Conservation (phyloP, 2,329 filamentous ascomycete species). For the Colletotrichum kahawae region DNA sequence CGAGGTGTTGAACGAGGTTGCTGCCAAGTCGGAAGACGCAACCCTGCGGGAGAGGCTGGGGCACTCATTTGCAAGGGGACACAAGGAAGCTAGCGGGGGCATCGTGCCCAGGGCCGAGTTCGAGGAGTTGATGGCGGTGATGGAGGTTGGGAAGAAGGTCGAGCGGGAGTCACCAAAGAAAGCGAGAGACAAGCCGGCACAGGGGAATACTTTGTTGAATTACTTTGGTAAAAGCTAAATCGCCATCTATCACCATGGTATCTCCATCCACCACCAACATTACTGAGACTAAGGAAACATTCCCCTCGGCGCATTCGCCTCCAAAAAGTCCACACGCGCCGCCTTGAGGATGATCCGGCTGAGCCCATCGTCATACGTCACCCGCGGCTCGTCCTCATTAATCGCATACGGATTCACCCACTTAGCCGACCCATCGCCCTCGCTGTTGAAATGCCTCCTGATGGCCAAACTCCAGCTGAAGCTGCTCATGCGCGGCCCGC, state of each 20-base stretch:
- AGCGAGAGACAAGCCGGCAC: constrained; percentile 32
- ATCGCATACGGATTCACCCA: not conserved
- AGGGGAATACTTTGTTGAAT: constrained; percentile 59
- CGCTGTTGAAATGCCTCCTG: not conserved
- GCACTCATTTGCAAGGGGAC: constrained; percentile 68
- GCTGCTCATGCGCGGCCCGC: not conserved
- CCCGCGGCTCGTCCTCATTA: not conserved
- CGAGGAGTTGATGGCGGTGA: constrained; percentile 65
- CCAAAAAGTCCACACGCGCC: not conserved
- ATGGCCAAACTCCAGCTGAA: not conserved
- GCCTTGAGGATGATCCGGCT: not conserved
- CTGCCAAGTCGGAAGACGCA: constrained; percentile 42
- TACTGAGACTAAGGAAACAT: not conserved
- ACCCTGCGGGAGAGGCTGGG: constrained; percentile 56
- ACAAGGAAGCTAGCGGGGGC: constrained; percentile 71
- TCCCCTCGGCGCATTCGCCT: not conserved
- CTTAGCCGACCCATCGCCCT: not conserved
- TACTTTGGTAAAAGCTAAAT: constrained; percentile 52
- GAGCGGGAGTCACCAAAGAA: constrained; percentile 33
- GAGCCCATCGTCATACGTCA: not conserved
- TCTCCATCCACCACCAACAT: not conserved
- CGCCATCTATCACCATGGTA: not conserved
- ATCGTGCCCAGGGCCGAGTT: constrained; percentile 64
- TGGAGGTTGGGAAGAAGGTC: constrained; percentile 63
- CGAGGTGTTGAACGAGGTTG: constrained; percentile 57